Percentiles rank a stretch among this genome's conserved stretches.
These are phyloP conservation scores for Camelina neglecta DNA, from an alignment of 345 rosid genomes.

Conservation along the genomic window DNA sequence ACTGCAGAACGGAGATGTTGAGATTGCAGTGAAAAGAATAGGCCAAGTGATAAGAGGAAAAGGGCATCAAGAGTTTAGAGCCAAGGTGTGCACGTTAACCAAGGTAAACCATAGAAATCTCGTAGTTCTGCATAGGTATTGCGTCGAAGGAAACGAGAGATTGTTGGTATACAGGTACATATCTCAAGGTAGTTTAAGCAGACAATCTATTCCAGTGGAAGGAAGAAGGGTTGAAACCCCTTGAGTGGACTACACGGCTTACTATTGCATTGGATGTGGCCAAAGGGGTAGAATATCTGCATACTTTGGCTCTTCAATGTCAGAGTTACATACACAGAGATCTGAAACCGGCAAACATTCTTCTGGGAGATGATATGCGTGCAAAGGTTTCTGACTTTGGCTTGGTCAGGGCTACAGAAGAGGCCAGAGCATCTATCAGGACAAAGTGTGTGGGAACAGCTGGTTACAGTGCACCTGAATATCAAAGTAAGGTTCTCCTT, in stretches of 20 bases:
- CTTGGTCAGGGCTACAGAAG: constrained; percentile 48
- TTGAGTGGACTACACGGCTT: constrained; percentile 47
- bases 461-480: constrained; percentile 53
- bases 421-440: constrained; percentile 37
- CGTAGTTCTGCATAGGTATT: constrained; percentile 45
- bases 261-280: constrained; percentile 23
- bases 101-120: constrained; percentile 52
- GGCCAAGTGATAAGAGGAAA: constrained; percentile 37
- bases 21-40: constrained; percentile 51
- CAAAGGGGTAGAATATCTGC: too few species aligned
- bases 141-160: constrained; percentile 49
- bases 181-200: constrained; percentile 47
- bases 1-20: constrained; percentile 41
- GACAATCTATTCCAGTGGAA: constrained; percentile 35
- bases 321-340: neutral
- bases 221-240: too few species aligned
- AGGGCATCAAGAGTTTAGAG: constrained; percentile 46
- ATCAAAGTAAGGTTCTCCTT: constrained; percentile 41
- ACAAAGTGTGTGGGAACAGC: constrained; percentile 50
- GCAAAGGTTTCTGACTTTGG: constrained; percentile 54
- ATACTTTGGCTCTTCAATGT: neutral
- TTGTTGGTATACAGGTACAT: constrained; percentile 51
- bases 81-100: constrained; percentile 50
- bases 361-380: constrained; percentile 30
- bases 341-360: neutral